Conservation (phyloP, 2,329 filamentous ascomycete species). For the Aspergillus vadensis region DNA sequence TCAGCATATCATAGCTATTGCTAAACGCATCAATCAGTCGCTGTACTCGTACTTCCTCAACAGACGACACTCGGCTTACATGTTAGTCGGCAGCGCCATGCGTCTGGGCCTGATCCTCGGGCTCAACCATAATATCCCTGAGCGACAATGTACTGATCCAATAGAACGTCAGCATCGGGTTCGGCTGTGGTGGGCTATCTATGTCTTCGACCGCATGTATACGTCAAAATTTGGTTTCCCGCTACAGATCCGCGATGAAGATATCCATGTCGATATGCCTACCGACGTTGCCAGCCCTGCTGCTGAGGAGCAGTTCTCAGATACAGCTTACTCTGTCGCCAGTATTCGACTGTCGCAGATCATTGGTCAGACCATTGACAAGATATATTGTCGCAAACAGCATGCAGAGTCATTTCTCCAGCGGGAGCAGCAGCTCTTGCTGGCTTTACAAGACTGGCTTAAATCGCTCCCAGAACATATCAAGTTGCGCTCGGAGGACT, state of each 20-base stretch:
- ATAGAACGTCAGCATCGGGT: constrained; percentile 38
- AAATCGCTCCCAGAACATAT: constrained; percentile 33
- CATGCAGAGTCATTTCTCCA: constrained; percentile 33
- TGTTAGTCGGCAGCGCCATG: constrained; percentile 38
- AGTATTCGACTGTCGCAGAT: constrained; percentile 36
- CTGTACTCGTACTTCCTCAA: constrained; percentile 32
- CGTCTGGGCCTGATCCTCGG: constrained; percentile 43
- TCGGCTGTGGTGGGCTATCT: constrained; percentile 37
- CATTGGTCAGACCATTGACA: constrained; percentile 26
- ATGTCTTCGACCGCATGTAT: constrained; percentile 44
- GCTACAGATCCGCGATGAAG: constrained; percentile 48
- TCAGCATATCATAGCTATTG: background rate
- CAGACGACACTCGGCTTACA: constrained; percentile 30
- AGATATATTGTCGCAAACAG: constrained; percentile 29
- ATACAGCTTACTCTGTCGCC: constrained; percentile 32
- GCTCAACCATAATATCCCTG: constrained; percentile 41
- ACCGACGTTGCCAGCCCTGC: constrained; percentile 19
- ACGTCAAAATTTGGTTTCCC: constrained; percentile 51
- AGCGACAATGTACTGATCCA: constrained; percentile 26
- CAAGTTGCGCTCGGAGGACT: constrained; percentile 21
- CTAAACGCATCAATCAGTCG: constrained; percentile 17
- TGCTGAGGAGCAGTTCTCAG: constrained; percentile 33
- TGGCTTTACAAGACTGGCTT: constrained; percentile 35
- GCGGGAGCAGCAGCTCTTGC: constrained; percentile 36
- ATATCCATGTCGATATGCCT: constrained; percentile 41